Evolutionary conservation across 176 grass and related monocot genomes (phyloP), one percentile per base, ranked within the genome.

Genomic region (Poa annua): DNA sequence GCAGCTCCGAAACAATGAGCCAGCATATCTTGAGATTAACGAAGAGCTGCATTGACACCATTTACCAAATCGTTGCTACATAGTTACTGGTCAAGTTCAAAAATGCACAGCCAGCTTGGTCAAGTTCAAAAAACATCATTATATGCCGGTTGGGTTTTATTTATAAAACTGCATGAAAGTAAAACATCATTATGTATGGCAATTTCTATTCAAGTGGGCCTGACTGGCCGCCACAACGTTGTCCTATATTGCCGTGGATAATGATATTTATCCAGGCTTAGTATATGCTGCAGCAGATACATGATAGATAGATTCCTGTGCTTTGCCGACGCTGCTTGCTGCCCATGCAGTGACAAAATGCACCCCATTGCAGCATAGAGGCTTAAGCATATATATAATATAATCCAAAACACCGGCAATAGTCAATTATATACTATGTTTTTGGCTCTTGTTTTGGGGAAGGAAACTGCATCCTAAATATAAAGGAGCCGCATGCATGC

Each of bases 291-390:
- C 25, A 50, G 71, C 24, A 74, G 3, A 73, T 71, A 45, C 7
- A 47, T 25, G 11, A 15, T 47, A 13, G 21, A 25, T 50, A 50
- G 70, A 74, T 74, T 74, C 71, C 14, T 33, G 24, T 74, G 24
- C 71, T 29, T 29, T 0, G 71, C 19, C 24, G 71, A 74, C 71
- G 24, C 15, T 74, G 24, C 24, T 1, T 15, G 1, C 25, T 17
- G 71, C 45, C 29, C 71, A 74, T 74, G 71, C 71, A 50, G 8
- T 32, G 71, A 51, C 71, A 51, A 51, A 11, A 29, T 19, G 71
- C 45, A 51, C 29, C 45, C 3, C 50, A 50, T 74, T 29, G 45
- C 67, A 71, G 39, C 70, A 26, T 1, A 29, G 1, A 29, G 44
- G 44, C 21, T 16, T 74, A 10, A 50, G 70, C 22, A 72, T 8